phyloP scores from a whole-genome alignment of 805 yeast genomes.

The Lachancea thermotolerans region DNA sequence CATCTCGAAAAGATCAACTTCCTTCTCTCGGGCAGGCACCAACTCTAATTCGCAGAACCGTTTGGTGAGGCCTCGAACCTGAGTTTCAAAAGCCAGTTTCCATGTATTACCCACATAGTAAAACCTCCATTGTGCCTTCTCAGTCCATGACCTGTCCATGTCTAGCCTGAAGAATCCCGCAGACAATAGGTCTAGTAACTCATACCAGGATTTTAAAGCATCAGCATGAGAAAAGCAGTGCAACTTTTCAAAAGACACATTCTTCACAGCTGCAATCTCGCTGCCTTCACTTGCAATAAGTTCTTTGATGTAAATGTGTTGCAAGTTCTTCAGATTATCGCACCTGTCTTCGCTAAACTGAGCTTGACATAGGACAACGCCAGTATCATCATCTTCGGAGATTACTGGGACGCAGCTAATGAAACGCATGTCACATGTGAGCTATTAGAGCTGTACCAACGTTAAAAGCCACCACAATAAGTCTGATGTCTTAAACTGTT shows the following conservation, averaged over 20 bases:
- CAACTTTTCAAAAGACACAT: conserved; percentile 7
- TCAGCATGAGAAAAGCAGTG: conserved; percentile 9
- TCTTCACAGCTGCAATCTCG: conserved; percentile 10
- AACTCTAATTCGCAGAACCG: conserved; percentile 20
- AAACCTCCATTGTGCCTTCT: conserved; percentile 17
- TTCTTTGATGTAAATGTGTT: conserved; percentile 6
- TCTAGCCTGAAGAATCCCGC: conserved; percentile 12
- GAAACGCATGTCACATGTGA: not conserved
- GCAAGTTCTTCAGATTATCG: conserved; percentile 7
- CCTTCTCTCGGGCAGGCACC: conserved; percentile 11
- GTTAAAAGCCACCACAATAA: too few relatives aligned
- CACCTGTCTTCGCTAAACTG: conserved; percentile 1
- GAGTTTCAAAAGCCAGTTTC: conserved; percentile 18
- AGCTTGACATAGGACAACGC: conserved; percentile 15
- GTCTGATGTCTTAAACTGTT: too few relatives aligned
- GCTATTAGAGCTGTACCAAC: too few relatives aligned
- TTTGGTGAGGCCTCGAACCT: conserved; percentile 14
- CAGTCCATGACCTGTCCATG: conserved; percentile 1
- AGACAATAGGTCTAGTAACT: conserved; percentile 16
- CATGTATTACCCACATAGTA: conserved; percentile 12
- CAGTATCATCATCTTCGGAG: conserved; percentile 4
- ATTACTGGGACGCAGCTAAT: conserved; percentile 17
- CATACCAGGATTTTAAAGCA: conserved; percentile 21
- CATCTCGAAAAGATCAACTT: conserved; percentile 23
- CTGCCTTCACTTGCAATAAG: conserved; percentile 24